A percentile compares a stretch with the other conserved stretches of the same genome.
These are phyloP conservation scores for Talaromyces sp. DNA, from an alignment of 2,329 filamentous ascomycete genomes.

Conservation along the genomic window DNA sequence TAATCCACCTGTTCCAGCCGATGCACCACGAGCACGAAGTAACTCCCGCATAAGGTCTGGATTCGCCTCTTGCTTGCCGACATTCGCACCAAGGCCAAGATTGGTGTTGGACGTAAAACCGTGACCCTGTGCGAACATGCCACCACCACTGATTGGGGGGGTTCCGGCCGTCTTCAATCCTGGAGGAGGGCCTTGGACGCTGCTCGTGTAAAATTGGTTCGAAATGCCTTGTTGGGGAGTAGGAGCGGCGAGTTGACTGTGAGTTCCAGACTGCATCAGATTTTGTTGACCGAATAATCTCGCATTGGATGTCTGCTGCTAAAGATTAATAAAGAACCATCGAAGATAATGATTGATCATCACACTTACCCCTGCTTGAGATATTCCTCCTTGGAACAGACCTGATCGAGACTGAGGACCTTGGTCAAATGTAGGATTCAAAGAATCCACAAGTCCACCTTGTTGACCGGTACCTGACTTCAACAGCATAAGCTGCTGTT, in stretches of 20 bases:
- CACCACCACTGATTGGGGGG: slow-evolving; percentile 70
- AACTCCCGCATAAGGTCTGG: slow-evolving; percentile 77
- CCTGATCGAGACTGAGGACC: slow-evolving; percentile 41
- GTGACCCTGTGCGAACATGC: slow-evolving; percentile 87
- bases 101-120: slow-evolving; percentile 63
- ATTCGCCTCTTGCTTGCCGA: slow-evolving; percentile 65
- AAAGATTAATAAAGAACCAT: slow-evolving; percentile 73
- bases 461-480: slow-evolving; percentile 56
- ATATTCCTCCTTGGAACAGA: slow-evolving; percentile 44
- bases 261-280: slow-evolving; percentile 34
- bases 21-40: slow-evolving; percentile 62
- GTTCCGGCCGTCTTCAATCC: slow-evolving; percentile 93
- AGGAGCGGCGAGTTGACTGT: slow-evolving; percentile 35
- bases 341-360: slow-evolving; percentile 59
- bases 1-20: slow-evolving; percentile 55
- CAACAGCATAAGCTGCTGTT: slow-evolving; percentile 64
- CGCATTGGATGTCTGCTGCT: slow-evolving; percentile 55
- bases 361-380: slow-evolving; percentile 54
- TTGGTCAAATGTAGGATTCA: slow-evolving; percentile 37
- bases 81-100: slow-evolving; percentile 57
- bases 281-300: slow-evolving; percentile 51
- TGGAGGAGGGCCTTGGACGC: slow-evolving; percentile 87
- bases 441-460: slow-evolving; percentile 49
- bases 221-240: slow-evolving; percentile 41
- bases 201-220: slow-evolving; percentile 73